These are phyloP conservation scores for Epithemia pelagica DNA, from an alignment of 108 stramenopile genomes.

Conservation along the genomic window DNA sequence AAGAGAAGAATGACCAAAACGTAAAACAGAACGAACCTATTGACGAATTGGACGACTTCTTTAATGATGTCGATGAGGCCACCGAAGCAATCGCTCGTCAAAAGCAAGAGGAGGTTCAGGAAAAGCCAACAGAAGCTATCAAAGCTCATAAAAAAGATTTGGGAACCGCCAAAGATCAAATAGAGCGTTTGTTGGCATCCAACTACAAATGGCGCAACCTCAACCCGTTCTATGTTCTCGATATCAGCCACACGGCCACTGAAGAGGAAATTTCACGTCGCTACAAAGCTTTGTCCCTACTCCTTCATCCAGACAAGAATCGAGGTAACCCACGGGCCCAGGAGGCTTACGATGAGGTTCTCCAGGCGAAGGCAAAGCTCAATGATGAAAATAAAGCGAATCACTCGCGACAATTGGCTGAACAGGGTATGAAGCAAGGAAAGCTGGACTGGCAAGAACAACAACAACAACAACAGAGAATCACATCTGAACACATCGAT, in stretches of 20 bases:
- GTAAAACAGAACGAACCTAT: not conserved
- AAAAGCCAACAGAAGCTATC: slow-evolving; percentile 47
- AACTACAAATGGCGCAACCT: slow-evolving; percentile 86
- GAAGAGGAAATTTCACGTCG: slow-evolving; percentile 73
- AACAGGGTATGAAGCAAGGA: slow-evolving; percentile 69
- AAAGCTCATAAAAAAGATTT: slow-evolving; percentile 55
- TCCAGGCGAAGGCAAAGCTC: slow-evolving; percentile 60
- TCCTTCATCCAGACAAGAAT: slow-evolving; percentile 84
- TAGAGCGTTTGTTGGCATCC: slow-evolving; percentile 65
- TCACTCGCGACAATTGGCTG: slow-evolving; percentile 49
- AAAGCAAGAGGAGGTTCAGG: slow-evolving; percentile 13
- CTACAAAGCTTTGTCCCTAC: slow-evolving; percentile 70
- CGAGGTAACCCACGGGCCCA: slow-evolving; percentile 39
- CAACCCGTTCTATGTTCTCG: slow-evolving; percentile 76
- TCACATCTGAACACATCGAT: not conserved
- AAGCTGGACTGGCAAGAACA: slow-evolving; percentile 38
- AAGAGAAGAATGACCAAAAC: slow-evolving; percentile 33
- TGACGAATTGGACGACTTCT: slow-evolving; percentile 78
- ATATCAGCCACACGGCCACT: slow-evolving; percentile 40
- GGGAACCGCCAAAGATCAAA: slow-evolving; percentile 61
- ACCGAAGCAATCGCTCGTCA: slow-evolving; percentile 38
- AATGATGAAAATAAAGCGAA: slow-evolving; percentile 50
- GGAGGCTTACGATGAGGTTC: slow-evolving; percentile 72
- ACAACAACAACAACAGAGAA: not conserved
- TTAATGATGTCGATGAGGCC: slow-evolving; percentile 76